Conservation (phyloP, 345 rosid genomes). For the Viola odorata region DNA sequence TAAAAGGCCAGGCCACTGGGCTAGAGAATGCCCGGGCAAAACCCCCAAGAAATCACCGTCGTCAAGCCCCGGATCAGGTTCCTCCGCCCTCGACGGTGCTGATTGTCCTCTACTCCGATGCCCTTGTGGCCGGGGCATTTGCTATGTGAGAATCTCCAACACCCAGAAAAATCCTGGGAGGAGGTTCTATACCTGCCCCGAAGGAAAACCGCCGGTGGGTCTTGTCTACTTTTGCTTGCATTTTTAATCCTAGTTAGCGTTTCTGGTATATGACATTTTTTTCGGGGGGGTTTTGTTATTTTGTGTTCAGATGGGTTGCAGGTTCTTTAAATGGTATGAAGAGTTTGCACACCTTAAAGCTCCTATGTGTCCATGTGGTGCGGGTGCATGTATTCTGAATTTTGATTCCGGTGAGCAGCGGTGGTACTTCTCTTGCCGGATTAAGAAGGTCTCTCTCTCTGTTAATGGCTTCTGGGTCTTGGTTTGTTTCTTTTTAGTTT, state of each 20-base stretch:
- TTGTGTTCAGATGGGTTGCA: background rate
- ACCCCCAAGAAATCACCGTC: no score
- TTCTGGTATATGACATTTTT: background rate
- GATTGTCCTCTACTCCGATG: background rate
- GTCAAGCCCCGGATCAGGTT: no score
- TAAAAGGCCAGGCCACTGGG: no score
- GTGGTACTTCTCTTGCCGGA: background rate
- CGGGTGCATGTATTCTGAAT: no score
- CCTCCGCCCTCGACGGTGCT: no score
- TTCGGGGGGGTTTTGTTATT: no score
- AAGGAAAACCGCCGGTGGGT: background rate
- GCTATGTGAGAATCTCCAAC: background rate
- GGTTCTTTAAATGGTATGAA: background rate
- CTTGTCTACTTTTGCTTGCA: background rate
- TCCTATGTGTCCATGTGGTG: no score
- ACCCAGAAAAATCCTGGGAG: constrained; percentile 8
- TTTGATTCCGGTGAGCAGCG: no score
- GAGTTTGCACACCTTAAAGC: no score
- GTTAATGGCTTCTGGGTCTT: background rate
- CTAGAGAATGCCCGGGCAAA: no score
- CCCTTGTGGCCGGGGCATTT: constrained; percentile 13
- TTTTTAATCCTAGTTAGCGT: background rate
- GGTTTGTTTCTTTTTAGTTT: background rate
- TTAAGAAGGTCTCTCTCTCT: constrained; percentile 9
- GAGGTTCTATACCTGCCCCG: background rate